Percentiles rank a stretch among this genome's conserved stretches.
Conservation (phyloP, 2,329 filamentous ascomycete species). For the Trichoderma sp. region DNA sequence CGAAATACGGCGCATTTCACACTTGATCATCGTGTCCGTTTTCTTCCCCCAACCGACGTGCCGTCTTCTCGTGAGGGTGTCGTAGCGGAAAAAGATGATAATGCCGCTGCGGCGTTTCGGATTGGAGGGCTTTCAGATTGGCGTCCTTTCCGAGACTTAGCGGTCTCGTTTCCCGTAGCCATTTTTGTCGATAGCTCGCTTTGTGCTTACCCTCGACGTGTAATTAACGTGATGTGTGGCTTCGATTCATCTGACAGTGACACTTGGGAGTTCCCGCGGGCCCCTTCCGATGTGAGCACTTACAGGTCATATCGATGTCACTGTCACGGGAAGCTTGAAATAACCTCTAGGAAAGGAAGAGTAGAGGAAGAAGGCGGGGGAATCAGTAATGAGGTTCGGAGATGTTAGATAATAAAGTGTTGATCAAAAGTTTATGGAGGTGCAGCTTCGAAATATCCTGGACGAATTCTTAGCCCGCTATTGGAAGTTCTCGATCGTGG, state of each 20-base stretch:
- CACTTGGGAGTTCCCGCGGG: background rate
- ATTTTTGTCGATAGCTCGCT: background rate
- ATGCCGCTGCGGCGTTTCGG: background rate
- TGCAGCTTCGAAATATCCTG: background rate
- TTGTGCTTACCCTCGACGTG: background rate
- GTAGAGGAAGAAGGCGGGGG: background rate
- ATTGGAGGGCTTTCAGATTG: background rate
- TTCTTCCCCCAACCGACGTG: background rate
- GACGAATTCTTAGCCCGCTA: background rate
- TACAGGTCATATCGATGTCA: background rate
- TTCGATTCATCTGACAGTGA: background rate
- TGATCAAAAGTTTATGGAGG: background rate
- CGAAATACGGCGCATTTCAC: background rate
- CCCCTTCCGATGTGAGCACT: background rate
- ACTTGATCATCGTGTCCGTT: background rate
- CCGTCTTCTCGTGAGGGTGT: background rate
- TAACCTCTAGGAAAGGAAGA: background rate
- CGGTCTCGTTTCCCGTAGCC: background rate
- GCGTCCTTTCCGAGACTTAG: background rate
- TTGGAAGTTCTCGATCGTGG: background rate
- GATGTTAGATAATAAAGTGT: background rate
- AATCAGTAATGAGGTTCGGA: background rate
- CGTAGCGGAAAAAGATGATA: background rate
- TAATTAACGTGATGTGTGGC: background rate
- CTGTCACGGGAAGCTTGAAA: background rate